Percentiles rank a stretch among this genome's conserved stretches.
phyloP scores from a whole-genome alignment of 73 alveolate genomes.

The Effrenium voratum region DNA sequence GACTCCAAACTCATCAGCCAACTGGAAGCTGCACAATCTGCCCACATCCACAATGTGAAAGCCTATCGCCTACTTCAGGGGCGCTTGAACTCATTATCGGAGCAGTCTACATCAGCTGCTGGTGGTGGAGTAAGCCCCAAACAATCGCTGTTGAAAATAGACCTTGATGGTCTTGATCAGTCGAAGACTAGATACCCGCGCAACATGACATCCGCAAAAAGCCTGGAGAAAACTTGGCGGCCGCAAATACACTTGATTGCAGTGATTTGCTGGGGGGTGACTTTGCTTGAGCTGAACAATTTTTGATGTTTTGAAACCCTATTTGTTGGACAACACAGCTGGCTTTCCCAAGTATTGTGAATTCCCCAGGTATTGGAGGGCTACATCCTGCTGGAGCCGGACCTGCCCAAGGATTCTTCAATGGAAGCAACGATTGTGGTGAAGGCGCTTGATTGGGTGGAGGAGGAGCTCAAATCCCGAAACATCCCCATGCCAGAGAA shows the following conservation, averaged over 20 bases:
- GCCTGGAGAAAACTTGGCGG: not conserved
- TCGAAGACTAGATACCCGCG: constrained; percentile 16
- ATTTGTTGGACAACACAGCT: too few relatives aligned
- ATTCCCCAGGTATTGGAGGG: not conserved
- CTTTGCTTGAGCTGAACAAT: not conserved
- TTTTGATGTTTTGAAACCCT: not conserved
- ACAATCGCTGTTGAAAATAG: not conserved
- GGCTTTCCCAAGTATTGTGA: too few relatives aligned
- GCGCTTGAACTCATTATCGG: not conserved
- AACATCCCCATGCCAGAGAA: not conserved
- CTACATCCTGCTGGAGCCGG: not conserved
- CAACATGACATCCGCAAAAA: not conserved
- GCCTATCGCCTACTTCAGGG: not conserved
- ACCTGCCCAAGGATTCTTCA: not conserved
- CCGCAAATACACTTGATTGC: not conserved
- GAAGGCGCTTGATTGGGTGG: not conserved
- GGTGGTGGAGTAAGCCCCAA: not conserved
- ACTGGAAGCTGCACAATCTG: not conserved
- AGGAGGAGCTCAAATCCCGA: not conserved
- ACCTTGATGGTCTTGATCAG: constrained; percentile 31
- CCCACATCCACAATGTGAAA: not conserved
- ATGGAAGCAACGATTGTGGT: not conserved
- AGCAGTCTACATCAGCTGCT: not conserved
- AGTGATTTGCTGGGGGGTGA: not conserved
- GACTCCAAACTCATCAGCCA: too few relatives aligned